Evolutionary conservation across 352 stramenopile genomes (phyloP).

Genomic region (Elongisporangium prolatum): DNA sequence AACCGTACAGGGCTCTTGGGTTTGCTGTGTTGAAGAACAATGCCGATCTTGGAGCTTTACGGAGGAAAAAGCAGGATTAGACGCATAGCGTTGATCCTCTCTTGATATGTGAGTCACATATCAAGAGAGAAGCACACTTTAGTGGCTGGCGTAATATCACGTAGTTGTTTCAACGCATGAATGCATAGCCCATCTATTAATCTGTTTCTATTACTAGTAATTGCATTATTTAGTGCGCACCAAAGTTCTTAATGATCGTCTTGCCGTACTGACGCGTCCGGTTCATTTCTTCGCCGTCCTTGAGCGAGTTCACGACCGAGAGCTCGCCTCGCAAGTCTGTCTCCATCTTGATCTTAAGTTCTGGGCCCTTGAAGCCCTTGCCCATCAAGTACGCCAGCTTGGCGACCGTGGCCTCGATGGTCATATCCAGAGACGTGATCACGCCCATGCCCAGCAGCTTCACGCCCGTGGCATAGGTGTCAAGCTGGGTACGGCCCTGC

Average conservation of each 20-base stretch:
- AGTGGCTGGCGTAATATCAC: too few relatives aligned
- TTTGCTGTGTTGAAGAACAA: too few relatives aligned
- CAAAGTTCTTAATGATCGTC: conserved; percentile 75
- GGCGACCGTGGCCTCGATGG: conserved; percentile 91
- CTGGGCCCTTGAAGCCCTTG: conserved; percentile 55
- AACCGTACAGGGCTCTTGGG: too few relatives aligned
- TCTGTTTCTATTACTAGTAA: too few relatives aligned
- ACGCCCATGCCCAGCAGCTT: conserved; percentile 89
- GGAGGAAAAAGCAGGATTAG: too few relatives aligned
- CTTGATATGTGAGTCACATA: too few relatives aligned
- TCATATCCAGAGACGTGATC: conserved; percentile 96
- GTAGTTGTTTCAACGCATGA: too few relatives aligned
- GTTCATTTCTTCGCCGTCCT: conserved; percentile 55
- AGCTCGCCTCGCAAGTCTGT: conserved; percentile 78
- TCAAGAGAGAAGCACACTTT: too few relatives aligned
- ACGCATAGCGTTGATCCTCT: too few relatives aligned
- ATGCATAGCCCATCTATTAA: too few relatives aligned
- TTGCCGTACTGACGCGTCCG: conserved; percentile 64
- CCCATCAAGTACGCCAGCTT: conserved; percentile 96
- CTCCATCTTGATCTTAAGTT: conserved; percentile 83
- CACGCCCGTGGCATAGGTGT: conserved; percentile 91
- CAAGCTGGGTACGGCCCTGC: conserved; percentile 91
- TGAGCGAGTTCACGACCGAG: conserved; percentile 64
- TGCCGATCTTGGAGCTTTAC: too few relatives aligned
- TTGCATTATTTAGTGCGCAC: conserved; percentile 49